These are phyloP conservation scores for Camptophora hylomeconis DNA, from an alignment of 2,329 filamentous ascomycete genomes.

Conservation along the genomic window DNA sequence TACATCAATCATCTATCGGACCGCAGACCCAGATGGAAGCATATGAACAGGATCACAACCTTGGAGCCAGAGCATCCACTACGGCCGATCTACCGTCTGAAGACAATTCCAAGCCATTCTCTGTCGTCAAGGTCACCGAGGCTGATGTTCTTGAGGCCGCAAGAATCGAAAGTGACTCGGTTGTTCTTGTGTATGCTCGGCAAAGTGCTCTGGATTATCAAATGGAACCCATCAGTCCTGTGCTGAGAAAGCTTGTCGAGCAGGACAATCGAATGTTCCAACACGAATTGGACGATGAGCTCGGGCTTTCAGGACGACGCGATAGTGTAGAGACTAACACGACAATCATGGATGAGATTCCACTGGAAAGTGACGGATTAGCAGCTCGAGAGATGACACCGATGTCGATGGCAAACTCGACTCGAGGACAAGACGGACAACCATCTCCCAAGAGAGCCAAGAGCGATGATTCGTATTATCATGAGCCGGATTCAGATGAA, in stretches of 20 bases:
- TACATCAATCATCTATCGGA: no score
- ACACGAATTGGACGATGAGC: slow-evolving; percentile 13
- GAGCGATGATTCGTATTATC: slow-evolving; percentile 5
- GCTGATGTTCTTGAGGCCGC: slow-evolving; percentile 43
- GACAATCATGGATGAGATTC: slow-evolving; percentile 4
- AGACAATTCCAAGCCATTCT: slow-evolving; percentile 26
- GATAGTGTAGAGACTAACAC: slow-evolving; percentile 6
- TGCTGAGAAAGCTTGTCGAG: slow-evolving; percentile 33
- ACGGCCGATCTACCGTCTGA: no score
- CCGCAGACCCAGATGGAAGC: no score
- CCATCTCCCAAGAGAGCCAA: slow-evolving; percentile 13
- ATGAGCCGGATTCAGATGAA: slow-evolving; percentile 5
- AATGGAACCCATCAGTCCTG: slow-evolving; percentile 16
- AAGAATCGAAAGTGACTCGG: slow-evolving; percentile 37
- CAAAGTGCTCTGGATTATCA: slow-evolving; percentile 29
- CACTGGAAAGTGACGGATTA: background rate
- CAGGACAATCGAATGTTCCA: slow-evolving; percentile 34
- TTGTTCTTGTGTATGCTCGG: slow-evolving; percentile 48
- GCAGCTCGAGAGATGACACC: slow-evolving; percentile 13
- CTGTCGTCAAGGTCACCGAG: slow-evolving; percentile 31
- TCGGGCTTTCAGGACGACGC: slow-evolving; percentile 5
- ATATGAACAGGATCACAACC: no score
- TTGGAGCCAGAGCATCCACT: no score
- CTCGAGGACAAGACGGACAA: slow-evolving; percentile 13
- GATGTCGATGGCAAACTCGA: slow-evolving; percentile 15